Base-by-base conservation (phyloP, 2,329 filamentous ascomycete genomes). In the Neofusicoccum ribis region DNA sequence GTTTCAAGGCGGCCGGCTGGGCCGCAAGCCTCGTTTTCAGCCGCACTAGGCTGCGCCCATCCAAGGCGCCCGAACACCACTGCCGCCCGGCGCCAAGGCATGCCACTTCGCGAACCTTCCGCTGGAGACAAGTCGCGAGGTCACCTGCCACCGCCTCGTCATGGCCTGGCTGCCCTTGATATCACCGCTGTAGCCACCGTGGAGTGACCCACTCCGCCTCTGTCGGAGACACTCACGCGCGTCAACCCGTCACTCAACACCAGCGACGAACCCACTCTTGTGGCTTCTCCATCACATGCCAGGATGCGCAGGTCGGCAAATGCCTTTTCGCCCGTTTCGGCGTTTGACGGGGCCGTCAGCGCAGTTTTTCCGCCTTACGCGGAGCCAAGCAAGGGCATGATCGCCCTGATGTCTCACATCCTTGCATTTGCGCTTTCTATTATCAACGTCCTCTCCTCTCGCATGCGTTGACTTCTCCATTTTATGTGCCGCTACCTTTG, bases 1-100 rank as follows among this genome's bases (percentile, higher is more conserved):
- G 39, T 43, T n/a, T 7, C 54, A 20, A 20, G 43, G 41, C 56
- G 1, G 6, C 37, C 37, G 14, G 37, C 14, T 9, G 37, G 37
- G 37, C 37, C 7, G 56, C 56, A 60, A 60, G 56, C 56, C 56
- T 59, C 56, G 43, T 36, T 27, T 60, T 39, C 31, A 47, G 56
- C 43, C 41, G 56, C 56, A 60, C 56, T 11, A 23, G 14, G 2
- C 27, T 36, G 23, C 5, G 49, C 12, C 27, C 41, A 15, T 34
- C 54, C 54, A 59, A 59, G 54, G 54, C 54, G 11, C 17, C 43
- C 56, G n/a, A 47, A n/a, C 17, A n/a, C 20, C 14, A 23, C 27
- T 15, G 15, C 2, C 14, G 14, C 5, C 39, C 20, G 20, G 8
- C 8, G 50, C 50, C 50, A 54, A 23, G 17, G 23, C 39, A 5